Evolutionary conservation across 345 rosid genomes (phyloP), one percentile per base, ranked within the genome.

Genomic region (Populus alba): DNA sequence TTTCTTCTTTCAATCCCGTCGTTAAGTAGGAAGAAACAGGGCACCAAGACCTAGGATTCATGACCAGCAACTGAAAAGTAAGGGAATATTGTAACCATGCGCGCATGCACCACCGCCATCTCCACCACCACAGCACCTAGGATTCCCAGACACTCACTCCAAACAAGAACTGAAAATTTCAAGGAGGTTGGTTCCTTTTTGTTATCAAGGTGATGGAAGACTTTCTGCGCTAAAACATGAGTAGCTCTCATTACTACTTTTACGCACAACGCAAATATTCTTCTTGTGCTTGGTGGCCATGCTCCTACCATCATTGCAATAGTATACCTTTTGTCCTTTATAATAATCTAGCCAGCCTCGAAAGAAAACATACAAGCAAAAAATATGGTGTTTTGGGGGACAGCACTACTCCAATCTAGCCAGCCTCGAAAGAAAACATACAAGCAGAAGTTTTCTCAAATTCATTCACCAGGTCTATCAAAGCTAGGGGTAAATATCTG

Each of bases 401-500:
- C 59, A 7, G 3, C 59, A 20, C 4, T 2, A 18, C 4, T 53
- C 59, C n/a, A 6, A 53, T 53, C 22, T n/a, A n/a, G n/a, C n/a
- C n/a, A n/a, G n/a, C n/a, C n/a, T n/a, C n/a, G n/a, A n/a, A n/a
- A n/a, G n/a, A n/a, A n/a, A n/a, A n/a, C n/a, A n/a, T n/a, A n/a
- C n/a, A n/a, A n/a, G n/a, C 7, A 8, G 37, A 66, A 9, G 33
- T 68, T 47, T 76, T 20, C 75, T 18, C 45, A 47, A 8, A 72
- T 66, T 81, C 38, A 61, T 72, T 79, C 66, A 78, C 38, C 31
- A 9, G 83, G 55, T 31, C 74, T 71, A 43, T 79, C 78, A 75
- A 55, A 68, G 75, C 77, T 69, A 49, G 90, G 75, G 69, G 88
- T 91, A 83, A 93, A 89, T 74, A 93, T 89, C 89, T 95, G 98